These are phyloP conservation scores for Phytophthora megakarya DNA, from an alignment of 352 stramenopile genomes.

Conservation along the genomic window DNA sequence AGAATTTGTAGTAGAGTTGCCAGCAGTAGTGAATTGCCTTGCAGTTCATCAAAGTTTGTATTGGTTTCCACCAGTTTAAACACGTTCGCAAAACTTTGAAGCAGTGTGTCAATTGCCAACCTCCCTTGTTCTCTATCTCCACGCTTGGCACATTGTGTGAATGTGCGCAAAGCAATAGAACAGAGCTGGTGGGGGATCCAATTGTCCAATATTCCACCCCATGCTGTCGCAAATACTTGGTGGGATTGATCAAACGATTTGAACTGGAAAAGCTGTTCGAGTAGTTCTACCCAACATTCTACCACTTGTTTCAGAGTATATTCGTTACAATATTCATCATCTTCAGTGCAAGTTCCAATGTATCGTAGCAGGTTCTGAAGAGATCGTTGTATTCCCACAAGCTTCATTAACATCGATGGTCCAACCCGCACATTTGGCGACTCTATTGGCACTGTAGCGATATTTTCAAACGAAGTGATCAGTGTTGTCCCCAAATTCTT, in stretches of 20 bases:
- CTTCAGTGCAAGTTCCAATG: background rate
- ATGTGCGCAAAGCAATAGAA: background rate
- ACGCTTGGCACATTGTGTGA: constrained; percentile 8
- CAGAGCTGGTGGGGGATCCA: constrained; percentile 15
- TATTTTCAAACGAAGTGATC: constrained; percentile 21
- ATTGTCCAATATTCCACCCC: background rate
- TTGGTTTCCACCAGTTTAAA: constrained; percentile 8
- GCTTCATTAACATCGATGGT: constrained; percentile 21
- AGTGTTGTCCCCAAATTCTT: background rate
- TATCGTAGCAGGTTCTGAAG: background rate
- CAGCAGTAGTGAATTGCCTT: constrained; percentile 3
- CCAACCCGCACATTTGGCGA: constrained; percentile 12
- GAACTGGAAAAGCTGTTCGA: constrained; percentile 12
- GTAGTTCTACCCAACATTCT: constrained; percentile 6
- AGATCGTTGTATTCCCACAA: constrained; percentile 7
- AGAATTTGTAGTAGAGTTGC: constrained; percentile 15
- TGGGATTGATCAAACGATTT: background rate
- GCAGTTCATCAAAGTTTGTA: constrained; percentile 10
- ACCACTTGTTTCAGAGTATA: background rate
- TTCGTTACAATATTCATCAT: background rate
- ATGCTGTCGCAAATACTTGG: constrained; percentile 1
- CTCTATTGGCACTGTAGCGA: constrained; percentile 3
- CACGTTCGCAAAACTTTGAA: constrained; percentile 8
- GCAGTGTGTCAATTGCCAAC: constrained; percentile 9
- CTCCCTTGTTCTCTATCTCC: constrained; percentile 10